Base-by-base conservation (phyloP, 805 yeast species). In the Yarrowia divulgata region DNA sequence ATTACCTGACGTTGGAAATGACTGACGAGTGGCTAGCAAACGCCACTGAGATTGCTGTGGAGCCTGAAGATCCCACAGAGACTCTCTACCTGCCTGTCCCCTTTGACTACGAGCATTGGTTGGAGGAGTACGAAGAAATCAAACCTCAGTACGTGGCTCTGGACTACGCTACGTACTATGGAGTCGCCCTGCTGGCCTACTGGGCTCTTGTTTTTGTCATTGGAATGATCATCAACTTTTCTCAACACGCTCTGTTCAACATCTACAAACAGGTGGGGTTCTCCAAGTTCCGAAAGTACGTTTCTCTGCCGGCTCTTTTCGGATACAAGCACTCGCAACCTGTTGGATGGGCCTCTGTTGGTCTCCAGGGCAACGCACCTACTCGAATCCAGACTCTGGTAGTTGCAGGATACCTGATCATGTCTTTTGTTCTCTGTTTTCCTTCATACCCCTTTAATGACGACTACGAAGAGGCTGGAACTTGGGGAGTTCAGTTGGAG, bases 301-400 rank as follows among this genome's bases (percentile, higher is more conserved):
- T 79, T 7, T 73, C 79, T 2, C 58, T 79, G 18, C 82, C 82
- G 1, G 78, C 81, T 5, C 68, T 75, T 1, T 60, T 74, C 16
- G 74, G 76, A 19, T 71, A 71, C 34, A 69, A 69, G 13, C 82
- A 79, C 52, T 73, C 73, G 29, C 72, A 72, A 19, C 79, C 80
- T 0, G 60, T 73, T 58, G 68, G 69, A 8, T 40, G 75, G 18
- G 34, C 62, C 1, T 58, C 67, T 14, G n/a, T n/a, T n/a, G n/a
- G n/a, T n/a, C 45, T 74, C 40, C 23, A 43, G 29, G 29, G 29
- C 4, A 3, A 69, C 75, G 1, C 81, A 1, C 85, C 86, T 0
- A 81, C 85, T 0, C 74, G 86, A 42, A 78, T 79, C 7, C 85
- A 84, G 73, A 70, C 81, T 1, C 49, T 81, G 6, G 76, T 83